Base-by-base conservation (phyloP, 1,284 basidiomycete species). In the Marasmius fiardii region DNA sequence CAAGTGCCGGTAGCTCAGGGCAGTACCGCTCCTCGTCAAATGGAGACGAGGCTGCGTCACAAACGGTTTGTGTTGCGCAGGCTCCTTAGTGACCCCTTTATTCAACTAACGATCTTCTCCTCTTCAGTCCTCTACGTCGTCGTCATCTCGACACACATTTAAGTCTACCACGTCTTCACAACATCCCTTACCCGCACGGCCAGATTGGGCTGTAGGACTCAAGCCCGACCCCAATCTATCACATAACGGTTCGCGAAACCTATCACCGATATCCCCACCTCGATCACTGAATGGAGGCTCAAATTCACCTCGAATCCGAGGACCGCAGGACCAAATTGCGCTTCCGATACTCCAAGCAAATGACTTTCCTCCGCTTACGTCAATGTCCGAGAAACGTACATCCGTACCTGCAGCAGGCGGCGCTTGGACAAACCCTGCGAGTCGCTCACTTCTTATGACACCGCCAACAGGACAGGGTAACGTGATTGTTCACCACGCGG, bases 181-280 rank as follows among this genome's bases (percentile, higher is more conserved):
- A 63, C 90, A 92, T 64, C 90, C 90, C 23, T 75, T 92, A 45
- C 90, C 90, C 10, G 73, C 88, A 3, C 79, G 90, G 56, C 90
- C 90, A 39, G 90, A 92, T 66, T 92, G 90, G 90, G 90, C 90
- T 21, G 88, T 92, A 11, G 88, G 89, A 7, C 74, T 92, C 34
- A 88, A 86, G 66, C 81, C 89, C 0, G 83, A 88, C 59, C 81
- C 84, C 43, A 85, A 77, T 52, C 70, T 74, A 33, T 52, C 56
- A 65, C 66, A 26, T 65, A 49, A 53, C 61, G 61, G 48, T 54
- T 56, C 55, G 8, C 53, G 57, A 14, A 57, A 56, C 24, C 47
- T 53, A 24, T 64, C 51, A 57, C 60, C 37, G 66, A 67, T 60
- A 62, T 52, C 56, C 34, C 60, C 33, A 55, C 62, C 44, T 53